phyloP scores from a whole-genome alignment of 139 green algal genomes.

The Eudorina sp. region DNA sequence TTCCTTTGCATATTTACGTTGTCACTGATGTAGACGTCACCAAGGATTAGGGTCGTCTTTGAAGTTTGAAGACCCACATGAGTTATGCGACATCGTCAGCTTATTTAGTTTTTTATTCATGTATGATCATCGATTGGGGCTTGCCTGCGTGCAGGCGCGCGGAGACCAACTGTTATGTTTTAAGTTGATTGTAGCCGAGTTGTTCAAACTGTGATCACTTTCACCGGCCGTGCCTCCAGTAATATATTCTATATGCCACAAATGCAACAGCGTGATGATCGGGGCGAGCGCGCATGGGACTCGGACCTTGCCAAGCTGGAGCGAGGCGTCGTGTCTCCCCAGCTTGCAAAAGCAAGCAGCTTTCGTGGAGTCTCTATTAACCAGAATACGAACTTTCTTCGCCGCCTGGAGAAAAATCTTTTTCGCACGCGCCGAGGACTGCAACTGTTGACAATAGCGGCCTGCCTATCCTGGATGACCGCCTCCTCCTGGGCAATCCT shows the following conservation, averaged over 20 bases:
- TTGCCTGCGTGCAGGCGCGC: too few species aligned
- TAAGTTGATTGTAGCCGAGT: background rate
- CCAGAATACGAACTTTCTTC: background rate
- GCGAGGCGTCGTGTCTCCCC: background rate
- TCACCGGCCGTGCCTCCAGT: too few species aligned
- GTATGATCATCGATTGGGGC: too few species aligned
- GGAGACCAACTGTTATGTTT: conserved; percentile 8
- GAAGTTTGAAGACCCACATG: too few species aligned
- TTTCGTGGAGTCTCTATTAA: background rate
- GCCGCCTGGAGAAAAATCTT: background rate
- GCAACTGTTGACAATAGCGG: conserved; percentile 30
- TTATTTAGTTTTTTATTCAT: too few species aligned
- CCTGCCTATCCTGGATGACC: conserved; percentile 44
- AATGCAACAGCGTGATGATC: background rate
- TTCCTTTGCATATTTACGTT: too few species aligned
- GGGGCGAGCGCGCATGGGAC: background rate
- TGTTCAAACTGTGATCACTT: too few species aligned
- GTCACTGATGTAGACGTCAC: too few species aligned
- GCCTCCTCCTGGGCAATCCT: conserved; percentile 48
- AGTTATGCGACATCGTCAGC: too few species aligned
- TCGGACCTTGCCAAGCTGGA: background rate
- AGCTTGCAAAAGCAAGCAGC: background rate
- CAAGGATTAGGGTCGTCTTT: too few species aligned
- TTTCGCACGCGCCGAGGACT: background rate
- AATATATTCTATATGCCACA: background rate